Conservation (phyloP, 257 asterid genomes). For the Cordia subcordata region DNA sequence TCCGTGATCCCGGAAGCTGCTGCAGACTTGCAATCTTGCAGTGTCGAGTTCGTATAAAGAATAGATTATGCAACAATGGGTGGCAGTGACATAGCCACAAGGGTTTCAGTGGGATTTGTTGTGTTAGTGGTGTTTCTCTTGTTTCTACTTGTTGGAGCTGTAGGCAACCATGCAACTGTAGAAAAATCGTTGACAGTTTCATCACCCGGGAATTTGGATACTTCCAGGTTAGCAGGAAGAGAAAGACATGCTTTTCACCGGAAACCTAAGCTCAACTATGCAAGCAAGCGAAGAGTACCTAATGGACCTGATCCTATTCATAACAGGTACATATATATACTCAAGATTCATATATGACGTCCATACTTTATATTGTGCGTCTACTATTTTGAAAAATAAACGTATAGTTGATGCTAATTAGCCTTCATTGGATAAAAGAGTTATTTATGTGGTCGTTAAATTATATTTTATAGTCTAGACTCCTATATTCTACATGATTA, state of each 20-base stretch:
- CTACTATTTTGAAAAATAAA: no score
- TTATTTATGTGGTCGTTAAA: no score
- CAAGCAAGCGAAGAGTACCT: constrained; percentile 75
- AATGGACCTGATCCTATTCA: constrained; percentile 70
- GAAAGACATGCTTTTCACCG: constrained; percentile 27
- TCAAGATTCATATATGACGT: no score
- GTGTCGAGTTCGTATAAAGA: not conserved
- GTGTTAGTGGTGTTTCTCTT: constrained; percentile 37
- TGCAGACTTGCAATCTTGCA: no score
- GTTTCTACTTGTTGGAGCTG: constrained; percentile 32
- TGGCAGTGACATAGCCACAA: constrained; percentile 20
- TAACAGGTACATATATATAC: constrained; percentile 43
- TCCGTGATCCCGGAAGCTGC: not conserved
- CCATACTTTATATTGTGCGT: no score
- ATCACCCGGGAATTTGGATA: constrained; percentile 15
- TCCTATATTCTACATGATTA: no score
- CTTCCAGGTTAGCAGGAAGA: constrained; percentile 19
- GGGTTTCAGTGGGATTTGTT: constrained; percentile 17
- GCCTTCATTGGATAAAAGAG: no score
- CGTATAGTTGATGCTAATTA: no score
- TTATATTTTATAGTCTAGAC: no score
- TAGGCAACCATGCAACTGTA: constrained; percentile 18
- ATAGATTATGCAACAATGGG: constrained; percentile 6
- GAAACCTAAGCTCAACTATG: constrained; percentile 26
- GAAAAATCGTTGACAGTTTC: constrained; percentile 9